Conservation (phyloP, 345 rosid species). For the Dovyalis caffra region DNA sequence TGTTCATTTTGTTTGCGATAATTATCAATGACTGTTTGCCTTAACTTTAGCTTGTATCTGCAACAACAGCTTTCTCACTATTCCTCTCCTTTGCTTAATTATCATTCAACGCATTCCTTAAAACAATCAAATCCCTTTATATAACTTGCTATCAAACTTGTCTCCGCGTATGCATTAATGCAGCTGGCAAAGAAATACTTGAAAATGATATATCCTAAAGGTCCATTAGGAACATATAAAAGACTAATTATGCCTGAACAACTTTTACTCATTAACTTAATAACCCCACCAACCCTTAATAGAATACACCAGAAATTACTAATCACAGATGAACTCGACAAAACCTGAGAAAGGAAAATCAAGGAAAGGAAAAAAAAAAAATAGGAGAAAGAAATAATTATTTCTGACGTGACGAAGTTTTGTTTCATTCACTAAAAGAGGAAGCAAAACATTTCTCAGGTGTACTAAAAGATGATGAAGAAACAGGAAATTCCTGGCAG, state of each 20-base stretch:
- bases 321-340: not conserved
- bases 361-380: not conserved
- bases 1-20: slow-evolving; percentile 24
- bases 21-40: slow-evolving; percentile 18
- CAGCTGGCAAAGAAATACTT: slow-evolving; percentile 6
- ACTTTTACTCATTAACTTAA: slow-evolving; percentile 22
- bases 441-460: slow-evolving; percentile 12
- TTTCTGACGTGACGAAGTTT: not conserved
- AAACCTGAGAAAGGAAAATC: not conserved
- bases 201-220: slow-evolving; percentile 33
- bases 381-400: not conserved
- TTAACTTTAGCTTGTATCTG: slow-evolving; percentile 23
- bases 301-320: slow-evolving; percentile 17
- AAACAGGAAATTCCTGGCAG: slow-evolving; percentile 4
- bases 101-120: not conserved
- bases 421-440: slow-evolving; percentile 2
- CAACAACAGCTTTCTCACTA: slow-evolving; percentile 32
- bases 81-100: slow-evolving; percentile 15
- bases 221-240: slow-evolving; percentile 40
- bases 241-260: slow-evolving; percentile 27
- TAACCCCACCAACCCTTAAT: slow-evolving; percentile 24
- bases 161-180: slow-evolving; percentile 33
- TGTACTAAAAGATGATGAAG: slow-evolving; percentile 11
- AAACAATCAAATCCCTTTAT: not conserved
- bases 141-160: slow-evolving; percentile 13